Evolutionary conservation across 1,284 basidiomycete genomes (phyloP).

Genomic region (Naganishia liquefaciens): DNA sequence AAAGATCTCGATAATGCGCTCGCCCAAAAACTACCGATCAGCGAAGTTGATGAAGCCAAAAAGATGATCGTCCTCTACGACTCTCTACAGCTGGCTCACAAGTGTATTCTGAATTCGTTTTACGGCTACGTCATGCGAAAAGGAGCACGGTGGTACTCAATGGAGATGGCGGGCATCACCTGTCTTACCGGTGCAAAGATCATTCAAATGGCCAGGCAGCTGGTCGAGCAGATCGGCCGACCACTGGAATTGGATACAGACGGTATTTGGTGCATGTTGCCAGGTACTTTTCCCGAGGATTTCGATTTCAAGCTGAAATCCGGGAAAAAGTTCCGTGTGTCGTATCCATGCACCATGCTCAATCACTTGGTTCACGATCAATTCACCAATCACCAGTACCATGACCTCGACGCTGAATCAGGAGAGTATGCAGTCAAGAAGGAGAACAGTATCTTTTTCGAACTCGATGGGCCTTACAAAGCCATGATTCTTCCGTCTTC

Average conservation of each 20-base stretch:
- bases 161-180: constrained; percentile 99
- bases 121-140: constrained; percentile 99
- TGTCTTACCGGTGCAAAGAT: constrained; percentile 98
- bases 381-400: constrained; percentile 98
- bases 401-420: constrained; percentile 80
- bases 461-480: constrained; percentile 96
- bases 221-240: constrained; percentile 95
- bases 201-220: constrained; percentile 98
- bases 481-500: constrained; percentile 99
- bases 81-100: constrained; percentile 98
- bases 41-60: constrained; percentile 93
- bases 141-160: constrained; percentile 98
- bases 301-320: constrained; percentile 89
- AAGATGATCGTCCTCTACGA: constrained; percentile 99
- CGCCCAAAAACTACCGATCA: constrained; percentile 68
- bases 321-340: constrained; percentile 86
- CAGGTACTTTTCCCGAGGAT: constrained; percentile 95
- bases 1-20: constrained; percentile 85
- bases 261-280: constrained; percentile 99
- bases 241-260: constrained; percentile 98
- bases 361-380: constrained; percentile 94
- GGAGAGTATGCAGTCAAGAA: constrained; percentile 84
- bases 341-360: constrained; percentile 99
- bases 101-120: constrained; percentile 99
- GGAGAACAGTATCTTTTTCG: constrained; percentile 99